Base-by-base conservation (phyloP, 1,284 basidiomycete genomes). In the Meripilus lineatus region DNA sequence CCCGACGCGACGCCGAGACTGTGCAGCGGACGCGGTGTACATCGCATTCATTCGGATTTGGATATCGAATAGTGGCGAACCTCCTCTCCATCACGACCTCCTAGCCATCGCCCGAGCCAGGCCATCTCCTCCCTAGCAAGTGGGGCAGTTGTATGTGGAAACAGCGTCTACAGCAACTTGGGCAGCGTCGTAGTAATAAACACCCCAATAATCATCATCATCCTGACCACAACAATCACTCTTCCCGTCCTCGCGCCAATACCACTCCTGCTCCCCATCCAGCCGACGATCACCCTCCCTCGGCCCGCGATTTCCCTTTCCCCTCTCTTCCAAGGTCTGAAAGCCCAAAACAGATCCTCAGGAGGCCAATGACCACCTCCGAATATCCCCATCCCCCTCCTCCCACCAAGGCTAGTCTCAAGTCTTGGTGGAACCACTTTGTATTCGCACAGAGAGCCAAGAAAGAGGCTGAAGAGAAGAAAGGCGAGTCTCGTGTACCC, bases 361-460 rank as follows among this genome's bases (percentile, higher is more conserved):
- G 46, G 38, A 44, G 44, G 23, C 47, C 38, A 30, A 52, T 46
- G 47, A 56, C 52, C 36, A 46, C 53, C 32, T 48, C 52, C 24
- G 42, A 46, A 21, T 44, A 47, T 21, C 45, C 46, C 15, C 49
- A 46, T 11, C 28, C 47, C n/a, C 36, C 47, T 14, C 66, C 73
- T 25, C 74, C 78, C 7, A 73, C 74, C 23, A 82, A 75, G 55
- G 78, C 79, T 15, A 80, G 72, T 45, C 73, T 90, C 45, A 86
- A 84, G 69, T 76, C 84, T 5, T 93, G 90, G 90, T 91, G 89
- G 86, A 79, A 79, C 46, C 75, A 79, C 50, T 89, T 91, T 57
- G 80, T 77, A 34, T 75, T 75, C 50, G 70, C 71, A 4, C 79
- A 82, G 63, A 72, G 71, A 51, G 53, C 67, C 15, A 84, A 78